Conservation (phyloP, 2,329 filamentous ascomycete genomes). For the Polychaeton citri region DNA sequence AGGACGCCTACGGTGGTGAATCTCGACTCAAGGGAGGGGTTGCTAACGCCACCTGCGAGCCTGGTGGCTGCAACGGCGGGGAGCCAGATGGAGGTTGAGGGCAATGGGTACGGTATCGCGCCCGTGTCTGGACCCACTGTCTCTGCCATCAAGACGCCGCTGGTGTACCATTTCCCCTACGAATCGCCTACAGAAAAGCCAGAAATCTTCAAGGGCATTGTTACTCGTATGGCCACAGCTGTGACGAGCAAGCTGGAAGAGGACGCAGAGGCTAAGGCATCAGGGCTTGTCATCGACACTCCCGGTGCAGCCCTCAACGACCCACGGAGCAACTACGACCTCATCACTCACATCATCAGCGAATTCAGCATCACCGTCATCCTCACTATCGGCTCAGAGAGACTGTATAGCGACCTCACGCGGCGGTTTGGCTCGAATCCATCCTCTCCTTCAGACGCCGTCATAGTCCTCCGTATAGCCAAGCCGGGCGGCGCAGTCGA, state of each 20-base stretch:
- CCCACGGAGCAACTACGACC: slow-evolving; percentile 54
- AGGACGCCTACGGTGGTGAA: slow-evolving; percentile 71
- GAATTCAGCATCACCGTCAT: slow-evolving; percentile 61
- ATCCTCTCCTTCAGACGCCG: slow-evolving; percentile 43
- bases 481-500: slow-evolving; percentile 78
- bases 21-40: slow-evolving; percentile 60
- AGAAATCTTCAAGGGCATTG: slow-evolving; percentile 55
- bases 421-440: slow-evolving; percentile 46
- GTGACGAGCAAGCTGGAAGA: slow-evolving; percentile 66
- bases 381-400: slow-evolving; percentile 67
- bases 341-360: slow-evolving; percentile 66
- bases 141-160: slow-evolving; percentile 78
- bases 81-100: slow-evolving; percentile 74
- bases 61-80: slow-evolving; percentile 78
- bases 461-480: slow-evolving; percentile 65
- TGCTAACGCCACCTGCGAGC: slow-evolving; percentile 50
- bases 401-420: slow-evolving; percentile 60
- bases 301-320: slow-evolving; percentile 51
- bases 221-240: slow-evolving; percentile 64
- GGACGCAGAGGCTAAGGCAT: slow-evolving; percentile 54
- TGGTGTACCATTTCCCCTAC: slow-evolving; percentile 80
- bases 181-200: slow-evolving; percentile 59
- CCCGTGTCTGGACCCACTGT: slow-evolving; percentile 81
- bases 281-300: slow-evolving; percentile 79
- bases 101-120: slow-evolving; percentile 70